phyloP scores from a whole-genome alignment of 164 flowering plant species.

The Annona squamosa region DNA sequence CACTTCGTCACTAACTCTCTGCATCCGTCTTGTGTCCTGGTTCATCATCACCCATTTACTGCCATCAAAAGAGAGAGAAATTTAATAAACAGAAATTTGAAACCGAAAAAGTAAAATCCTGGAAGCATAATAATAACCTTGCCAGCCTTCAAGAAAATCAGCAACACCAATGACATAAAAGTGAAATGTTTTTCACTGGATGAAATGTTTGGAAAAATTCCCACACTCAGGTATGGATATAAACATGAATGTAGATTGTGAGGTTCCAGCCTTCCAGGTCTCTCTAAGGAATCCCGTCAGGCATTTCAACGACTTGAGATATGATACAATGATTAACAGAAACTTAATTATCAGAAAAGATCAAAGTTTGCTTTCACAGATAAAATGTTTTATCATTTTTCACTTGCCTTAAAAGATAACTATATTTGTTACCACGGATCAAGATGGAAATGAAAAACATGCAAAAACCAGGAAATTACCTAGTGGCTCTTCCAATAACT shows the following conservation, averaged over 20 bases:
- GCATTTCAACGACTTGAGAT: background rate
- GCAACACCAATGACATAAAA: background rate
- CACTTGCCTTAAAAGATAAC: no score
- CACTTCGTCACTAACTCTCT: constrained; percentile 79
- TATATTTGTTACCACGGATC: no score
- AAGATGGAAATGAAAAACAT: no score
- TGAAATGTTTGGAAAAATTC: background rate
- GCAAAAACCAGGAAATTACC: constrained; percentile 30
- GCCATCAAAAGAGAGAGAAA: constrained; percentile 18
- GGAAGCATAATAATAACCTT: no score
- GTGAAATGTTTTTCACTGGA: background rate
- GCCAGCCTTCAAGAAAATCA: background rate
- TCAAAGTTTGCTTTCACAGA: background rate
- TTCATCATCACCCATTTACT: constrained; percentile 96
- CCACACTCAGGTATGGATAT: background rate
- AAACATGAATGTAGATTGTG: background rate
- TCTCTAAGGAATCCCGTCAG: background rate
- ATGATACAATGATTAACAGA: background rate
- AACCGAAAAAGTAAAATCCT: background rate
- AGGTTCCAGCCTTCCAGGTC: background rate
- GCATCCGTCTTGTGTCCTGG: constrained; percentile 72
- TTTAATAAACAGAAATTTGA: background rate
- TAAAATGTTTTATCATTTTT: no score
- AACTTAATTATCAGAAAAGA: background rate
- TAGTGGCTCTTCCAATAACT: constrained; percentile 96